These are phyloP conservation scores for Leptographium lundbergii DNA, from an alignment of 2,329 filamentous ascomycete species.

Conservation along the genomic window DNA sequence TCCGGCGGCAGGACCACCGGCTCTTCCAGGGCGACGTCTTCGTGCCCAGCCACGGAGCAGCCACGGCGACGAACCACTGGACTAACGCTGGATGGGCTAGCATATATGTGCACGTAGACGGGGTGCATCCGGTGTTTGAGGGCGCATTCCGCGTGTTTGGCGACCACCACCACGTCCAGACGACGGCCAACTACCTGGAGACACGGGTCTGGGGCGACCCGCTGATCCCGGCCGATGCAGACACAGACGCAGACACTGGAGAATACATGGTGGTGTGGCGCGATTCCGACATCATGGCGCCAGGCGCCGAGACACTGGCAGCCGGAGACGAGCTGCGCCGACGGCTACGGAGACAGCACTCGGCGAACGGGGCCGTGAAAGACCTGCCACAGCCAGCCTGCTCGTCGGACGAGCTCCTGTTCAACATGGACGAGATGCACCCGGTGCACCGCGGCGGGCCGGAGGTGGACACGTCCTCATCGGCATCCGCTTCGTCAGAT, in stretches of 20 bases:
- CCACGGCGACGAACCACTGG: conserved; percentile 46
- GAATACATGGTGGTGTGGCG: conserved; percentile 87
- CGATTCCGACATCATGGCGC: conserved; percentile 64
- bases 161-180: conserved; percentile 78
- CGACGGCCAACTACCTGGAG: conserved; percentile 57
- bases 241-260: conserved; percentile 19
- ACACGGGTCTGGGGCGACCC: conserved; percentile 65
- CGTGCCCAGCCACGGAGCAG: conserved; percentile 36
- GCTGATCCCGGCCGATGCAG: conserved; percentile 34
- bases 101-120: conserved; percentile 66
- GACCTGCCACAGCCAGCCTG: conserved; percentile 35
- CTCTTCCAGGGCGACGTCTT: conserved; percentile 76
- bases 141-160: conserved; percentile 73
- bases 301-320: conserved; percentile 25
- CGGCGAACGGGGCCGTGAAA: not conserved
- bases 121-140: conserved; percentile 69
- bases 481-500: conserved; percentile 11
- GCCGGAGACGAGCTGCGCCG: conserved; percentile 50
- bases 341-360: conserved; percentile 14
- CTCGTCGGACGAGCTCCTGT: conserved; percentile 59
- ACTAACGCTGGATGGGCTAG: conserved; percentile 77
- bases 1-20: conserved; percentile 62
- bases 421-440: conserved; percentile 65
- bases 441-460: conserved; percentile 45
- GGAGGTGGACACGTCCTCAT: conserved; percentile 23